Evolutionary conservation across 179 eudicot species (phyloP).

Genomic region (Carnegiea gigantea): DNA sequence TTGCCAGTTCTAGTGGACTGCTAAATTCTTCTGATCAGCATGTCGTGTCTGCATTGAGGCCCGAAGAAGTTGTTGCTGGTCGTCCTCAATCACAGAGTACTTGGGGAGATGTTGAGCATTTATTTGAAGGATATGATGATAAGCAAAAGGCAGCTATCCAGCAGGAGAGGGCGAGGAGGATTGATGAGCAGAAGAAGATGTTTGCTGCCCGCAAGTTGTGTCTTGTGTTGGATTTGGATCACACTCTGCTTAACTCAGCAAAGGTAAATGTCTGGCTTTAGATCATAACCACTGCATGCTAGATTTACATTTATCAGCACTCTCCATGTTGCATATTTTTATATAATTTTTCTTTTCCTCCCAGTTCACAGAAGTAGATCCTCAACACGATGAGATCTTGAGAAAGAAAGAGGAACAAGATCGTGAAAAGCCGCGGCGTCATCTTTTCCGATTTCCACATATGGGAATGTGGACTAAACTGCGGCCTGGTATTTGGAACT

Average conservation of each 20-base stretch:
- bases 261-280: constrained; percentile 52
- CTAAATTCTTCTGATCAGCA: constrained; percentile 35
- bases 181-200: constrained; percentile 93
- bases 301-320: background rate
- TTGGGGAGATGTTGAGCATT: constrained; percentile 91
- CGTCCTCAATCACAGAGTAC: constrained; percentile 50
- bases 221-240: constrained; percentile 97
- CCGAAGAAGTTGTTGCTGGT: constrained; percentile 50
- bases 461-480: constrained; percentile 99
- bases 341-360: constrained; percentile 18
- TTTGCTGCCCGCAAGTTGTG: constrained; percentile 81
- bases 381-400: constrained; percentile 82
- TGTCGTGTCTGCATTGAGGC: constrained; percentile 37
- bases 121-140: constrained; percentile 86
- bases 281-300: background rate
- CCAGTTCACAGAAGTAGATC: constrained; percentile 89
- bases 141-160: constrained; percentile 90
- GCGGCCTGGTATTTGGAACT: constrained; percentile 98
- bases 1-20: constrained; percentile 28
- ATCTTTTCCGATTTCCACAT: constrained; percentile 92
- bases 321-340: background rate
- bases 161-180: constrained; percentile 83
- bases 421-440: constrained; percentile 75
- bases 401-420: constrained; percentile 97
- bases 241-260: constrained; percentile 96